Conservation (phyloP, 2,329 filamentous ascomycete genomes). For the Claviceps sp. region DNA sequence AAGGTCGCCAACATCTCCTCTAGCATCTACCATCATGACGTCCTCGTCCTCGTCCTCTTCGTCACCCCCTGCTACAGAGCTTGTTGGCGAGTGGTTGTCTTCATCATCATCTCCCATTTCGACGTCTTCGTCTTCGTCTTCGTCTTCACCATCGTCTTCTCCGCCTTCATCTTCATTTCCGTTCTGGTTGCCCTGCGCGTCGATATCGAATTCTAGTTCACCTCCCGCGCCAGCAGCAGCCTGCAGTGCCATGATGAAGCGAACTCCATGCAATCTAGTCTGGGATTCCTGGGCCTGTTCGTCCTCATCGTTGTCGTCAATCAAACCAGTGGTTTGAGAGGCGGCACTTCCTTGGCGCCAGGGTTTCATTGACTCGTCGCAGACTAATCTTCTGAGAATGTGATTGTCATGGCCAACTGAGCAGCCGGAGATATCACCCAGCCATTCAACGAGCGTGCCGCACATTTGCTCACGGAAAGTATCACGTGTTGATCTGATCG, state of each 20-base stretch:
- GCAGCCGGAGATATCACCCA: constrained; percentile 83
- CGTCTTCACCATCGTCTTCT: constrained; percentile 35
- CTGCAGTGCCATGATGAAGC: constrained; percentile 24
- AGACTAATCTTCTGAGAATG: constrained; percentile 69
- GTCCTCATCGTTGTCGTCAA: constrained; percentile 33
- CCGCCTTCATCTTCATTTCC: constrained; percentile 46
- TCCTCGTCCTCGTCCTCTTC: constrained; percentile 40
- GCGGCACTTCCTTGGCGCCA: constrained; percentile 82
- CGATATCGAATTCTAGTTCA: constrained; percentile 17
- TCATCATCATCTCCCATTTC: constrained; percentile 29
- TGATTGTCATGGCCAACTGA: constrained; percentile 67
- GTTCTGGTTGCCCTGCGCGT: constrained; percentile 27
- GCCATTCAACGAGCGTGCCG: constrained; percentile 92
- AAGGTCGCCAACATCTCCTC: constrained; percentile 30
- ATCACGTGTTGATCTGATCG: constrained; percentile 82
- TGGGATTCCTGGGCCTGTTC: constrained; percentile 30
- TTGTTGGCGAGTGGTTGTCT: constrained; percentile 20
- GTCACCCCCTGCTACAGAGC: constrained; percentile 24
- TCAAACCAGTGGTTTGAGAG: constrained; percentile 46
- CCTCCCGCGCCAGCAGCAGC: constrained; percentile 17
- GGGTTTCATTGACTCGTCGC: constrained; percentile 77
- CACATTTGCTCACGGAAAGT: constrained; percentile 98
- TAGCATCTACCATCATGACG: constrained; percentile 43
- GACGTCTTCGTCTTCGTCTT: constrained; percentile 47
- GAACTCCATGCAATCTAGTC: constrained; percentile 17